Conservation (phyloP, 106 monocot genomes). For the Platanthera guangdongensis region DNA sequence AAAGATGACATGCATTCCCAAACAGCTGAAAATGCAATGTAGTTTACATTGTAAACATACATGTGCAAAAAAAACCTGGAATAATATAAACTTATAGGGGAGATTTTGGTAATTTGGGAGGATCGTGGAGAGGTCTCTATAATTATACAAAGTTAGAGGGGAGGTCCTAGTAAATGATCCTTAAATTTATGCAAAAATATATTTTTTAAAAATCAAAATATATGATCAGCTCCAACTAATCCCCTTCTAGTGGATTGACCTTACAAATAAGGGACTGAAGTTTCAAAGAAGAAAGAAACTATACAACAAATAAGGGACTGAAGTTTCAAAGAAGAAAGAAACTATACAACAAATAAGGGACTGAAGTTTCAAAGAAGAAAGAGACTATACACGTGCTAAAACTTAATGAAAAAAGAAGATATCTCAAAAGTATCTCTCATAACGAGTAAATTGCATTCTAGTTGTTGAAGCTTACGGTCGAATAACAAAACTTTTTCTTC, state of each 20-base stretch:
- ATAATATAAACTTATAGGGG: too few species aligned
- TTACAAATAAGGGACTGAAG: not conserved
- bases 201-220: not conserved
- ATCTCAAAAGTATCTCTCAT: not conserved
- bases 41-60: not conserved
- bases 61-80: not conserved
- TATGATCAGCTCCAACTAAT: not conserved
- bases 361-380: not conserved
- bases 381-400: not conserved
- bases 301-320: not conserved
- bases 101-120: too few species aligned
- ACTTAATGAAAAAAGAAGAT: not conserved
- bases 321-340: not conserved
- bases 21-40: not conserved
- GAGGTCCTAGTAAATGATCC: not conserved
- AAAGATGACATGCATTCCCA: not conserved
- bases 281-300: not conserved
- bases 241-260: not conserved
- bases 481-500: constrained; percentile 78
- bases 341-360: not conserved
- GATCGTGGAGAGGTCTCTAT: too few species aligned
- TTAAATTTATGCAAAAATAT: not conserved
- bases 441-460: not conserved
- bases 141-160: too few species aligned
- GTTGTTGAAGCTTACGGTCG: constrained; percentile 64